Percentiles rank a stretch among this genome's conserved stretches.
Conservation (phyloP, 116 monocot genomes). For the Cymodocea nodosa region DNA sequence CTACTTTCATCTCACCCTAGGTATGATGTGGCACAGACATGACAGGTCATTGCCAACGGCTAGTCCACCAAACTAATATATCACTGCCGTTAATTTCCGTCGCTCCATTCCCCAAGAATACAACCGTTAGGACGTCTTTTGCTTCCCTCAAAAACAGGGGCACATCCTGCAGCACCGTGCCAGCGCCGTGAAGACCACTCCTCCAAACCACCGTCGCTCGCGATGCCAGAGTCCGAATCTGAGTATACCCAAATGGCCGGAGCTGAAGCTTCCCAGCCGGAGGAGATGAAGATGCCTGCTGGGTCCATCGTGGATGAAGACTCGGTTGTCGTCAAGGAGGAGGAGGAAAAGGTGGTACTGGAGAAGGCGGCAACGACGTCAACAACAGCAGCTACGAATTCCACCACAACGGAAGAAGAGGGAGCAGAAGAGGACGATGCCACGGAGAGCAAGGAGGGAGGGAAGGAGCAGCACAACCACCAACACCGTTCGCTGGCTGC, state of each 20-base stretch:
- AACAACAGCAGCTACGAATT: too few species aligned
- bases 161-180: too few species aligned
- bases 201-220: not conserved
- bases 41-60: not conserved
- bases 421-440: not conserved
- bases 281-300: not conserved
- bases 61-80: not conserved
- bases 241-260: conserved; percentile 1
- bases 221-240: conserved; percentile 1
- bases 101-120: not conserved
- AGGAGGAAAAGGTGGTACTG: not conserved
- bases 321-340: not conserved
- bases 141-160: not conserved
- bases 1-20: too few species aligned
- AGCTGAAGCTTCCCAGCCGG: not conserved
- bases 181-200: too few species aligned
- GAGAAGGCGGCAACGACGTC: not conserved
- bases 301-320: not conserved
- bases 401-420: too few species aligned
- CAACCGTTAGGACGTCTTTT: not conserved
- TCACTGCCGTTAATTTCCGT: not conserved
- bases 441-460: not conserved
- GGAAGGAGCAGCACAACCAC: not conserved
- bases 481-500: not conserved
- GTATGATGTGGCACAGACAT: too few species aligned